Evolutionary conservation across 164 flowering plant species (phyloP), one percentile per base, ranked within the genome.

Genomic region (Chloranthus sessilifolius): DNA sequence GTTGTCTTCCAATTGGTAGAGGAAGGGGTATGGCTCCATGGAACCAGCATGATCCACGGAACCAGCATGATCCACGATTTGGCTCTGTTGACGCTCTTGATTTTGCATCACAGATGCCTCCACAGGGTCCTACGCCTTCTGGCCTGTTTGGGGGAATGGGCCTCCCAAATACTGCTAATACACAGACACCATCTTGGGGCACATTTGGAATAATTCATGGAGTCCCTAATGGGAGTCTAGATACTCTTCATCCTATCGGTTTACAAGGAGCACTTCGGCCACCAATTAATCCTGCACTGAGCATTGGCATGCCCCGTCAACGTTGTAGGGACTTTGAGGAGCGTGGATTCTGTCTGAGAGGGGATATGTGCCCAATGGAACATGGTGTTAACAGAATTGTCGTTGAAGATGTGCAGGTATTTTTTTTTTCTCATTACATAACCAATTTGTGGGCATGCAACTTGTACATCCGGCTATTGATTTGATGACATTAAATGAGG

Each of bases 311-410:
- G 48, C 79, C 84, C 33, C 81, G 75, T 29, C 86, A 82, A 48
- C 75, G 80, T 22, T 92, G 99, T 73, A 80, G 89, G 61, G 99
- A 92, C 51, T 92, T 88, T 59, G 99, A 92, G 75, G 96, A 92
- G 64, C 95, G 81, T 65, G 99, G 99, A 43, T 92, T 85, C 77
- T 92, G 99, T 70, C 67, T 92, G 11, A 77, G 95, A 64, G 99
- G 99, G 39, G 99, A 92, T 65, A 81, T 86, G 79, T 92, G 99
- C 65, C 95, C 94, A 5, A 86, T 88, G 96, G 99, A 92, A 70
- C 96, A 92, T 74, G 96, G 99, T 61, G 76, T 84, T 47, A 84
- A 92, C 60, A 79, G 91, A 38, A 92, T 92, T 63, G 91, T 92
- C 47, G 75, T 88, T 47, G 95, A 88, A 60, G 96, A 92, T 76